Evolutionary conservation across 2,329 filamentous ascomycete species (phyloP).

Genomic region (Colletotrichum tropicale): DNA sequence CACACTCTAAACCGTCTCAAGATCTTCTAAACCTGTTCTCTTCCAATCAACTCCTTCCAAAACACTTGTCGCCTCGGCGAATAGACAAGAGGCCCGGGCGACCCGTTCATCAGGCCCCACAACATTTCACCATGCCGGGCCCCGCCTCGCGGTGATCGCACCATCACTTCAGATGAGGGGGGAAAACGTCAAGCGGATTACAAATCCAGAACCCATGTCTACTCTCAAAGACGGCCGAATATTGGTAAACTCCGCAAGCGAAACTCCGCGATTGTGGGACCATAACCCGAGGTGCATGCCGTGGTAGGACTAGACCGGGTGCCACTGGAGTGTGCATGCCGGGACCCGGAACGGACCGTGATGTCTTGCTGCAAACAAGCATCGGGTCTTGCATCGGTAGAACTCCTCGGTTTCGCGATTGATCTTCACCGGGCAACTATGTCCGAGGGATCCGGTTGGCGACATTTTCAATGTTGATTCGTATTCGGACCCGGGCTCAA

Average conservation of each 20-base stretch:
- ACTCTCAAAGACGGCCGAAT: background rate
- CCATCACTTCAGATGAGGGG: slow-evolving; percentile 10
- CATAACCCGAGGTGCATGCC: background rate
- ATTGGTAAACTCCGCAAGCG: background rate
- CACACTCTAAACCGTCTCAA: background rate
- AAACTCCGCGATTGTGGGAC: background rate
- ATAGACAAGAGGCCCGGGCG: background rate
- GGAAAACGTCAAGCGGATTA: background rate
- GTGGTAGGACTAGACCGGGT: background rate
- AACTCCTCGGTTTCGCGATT: background rate
- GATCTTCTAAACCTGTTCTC: background rate
- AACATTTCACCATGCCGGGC: background rate
- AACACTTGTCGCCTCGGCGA: background rate
- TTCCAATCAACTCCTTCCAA: background rate
- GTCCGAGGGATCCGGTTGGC: background rate
- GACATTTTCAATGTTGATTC: background rate
- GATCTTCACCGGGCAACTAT: background rate
- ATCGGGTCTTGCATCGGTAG: background rate
- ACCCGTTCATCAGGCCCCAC: background rate
- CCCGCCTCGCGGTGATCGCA: background rate
- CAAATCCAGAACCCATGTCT: background rate
- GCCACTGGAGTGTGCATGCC: background rate
- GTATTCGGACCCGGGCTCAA: background rate
- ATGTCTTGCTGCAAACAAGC: background rate
- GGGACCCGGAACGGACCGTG: background rate